phyloP scores from a whole-genome alignment of 1,284 basidiomycete genomes.

The Leccinum griseonigrum region DNA sequence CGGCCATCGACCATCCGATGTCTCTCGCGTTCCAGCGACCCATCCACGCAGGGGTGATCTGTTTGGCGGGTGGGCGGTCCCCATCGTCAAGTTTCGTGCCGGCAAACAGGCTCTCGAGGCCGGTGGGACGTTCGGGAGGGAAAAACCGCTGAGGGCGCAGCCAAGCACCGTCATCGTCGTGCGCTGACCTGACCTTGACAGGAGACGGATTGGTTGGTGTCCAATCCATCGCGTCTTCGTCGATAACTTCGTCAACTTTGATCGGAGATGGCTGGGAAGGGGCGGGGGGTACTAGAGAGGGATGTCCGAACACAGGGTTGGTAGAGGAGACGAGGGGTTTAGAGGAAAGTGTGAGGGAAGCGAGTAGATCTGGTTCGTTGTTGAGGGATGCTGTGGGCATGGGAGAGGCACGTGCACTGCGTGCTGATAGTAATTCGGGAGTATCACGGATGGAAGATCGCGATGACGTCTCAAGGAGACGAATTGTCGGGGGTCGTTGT shows the following conservation, averaged over 20 bases:
- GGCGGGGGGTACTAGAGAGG: slow-evolving; percentile 44
- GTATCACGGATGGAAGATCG: slow-evolving; percentile 37
- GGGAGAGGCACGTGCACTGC: slow-evolving; percentile 24
- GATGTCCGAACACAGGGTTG: slow-evolving; percentile 64
- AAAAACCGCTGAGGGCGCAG: slow-evolving; percentile 71
- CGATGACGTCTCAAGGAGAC: slow-evolving; percentile 57
- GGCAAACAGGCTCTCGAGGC: slow-evolving; percentile 71
- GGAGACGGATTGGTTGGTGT: slow-evolving; percentile 48
- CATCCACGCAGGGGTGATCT: not conserved
- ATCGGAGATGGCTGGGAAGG: slow-evolving; percentile 20
- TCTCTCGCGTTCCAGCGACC: not conserved
- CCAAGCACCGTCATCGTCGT: slow-evolving; percentile 45
- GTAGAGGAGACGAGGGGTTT: slow-evolving; percentile 46
- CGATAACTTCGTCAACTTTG: slow-evolving; percentile 29
- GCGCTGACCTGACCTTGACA: slow-evolving; percentile 17
- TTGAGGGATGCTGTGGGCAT: slow-evolving; percentile 30
- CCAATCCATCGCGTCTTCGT: slow-evolving; percentile 70
- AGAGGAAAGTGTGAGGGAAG: slow-evolving; percentile 61
- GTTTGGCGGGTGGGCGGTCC: slow-evolving; percentile 4
- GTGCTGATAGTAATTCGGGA: slow-evolving; percentile 26
- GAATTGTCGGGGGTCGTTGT: slow-evolving; percentile 63
- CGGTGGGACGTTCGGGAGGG: slow-evolving; percentile 72
- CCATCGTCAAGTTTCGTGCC: slow-evolving; percentile 57
- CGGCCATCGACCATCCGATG: slow-evolving; percentile 39
- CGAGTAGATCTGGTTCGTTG: slow-evolving; percentile 57